phyloP scores from a whole-genome alignment of 2,329 filamentous ascomycete genomes.

The Talaromyces islandicus region DNA sequence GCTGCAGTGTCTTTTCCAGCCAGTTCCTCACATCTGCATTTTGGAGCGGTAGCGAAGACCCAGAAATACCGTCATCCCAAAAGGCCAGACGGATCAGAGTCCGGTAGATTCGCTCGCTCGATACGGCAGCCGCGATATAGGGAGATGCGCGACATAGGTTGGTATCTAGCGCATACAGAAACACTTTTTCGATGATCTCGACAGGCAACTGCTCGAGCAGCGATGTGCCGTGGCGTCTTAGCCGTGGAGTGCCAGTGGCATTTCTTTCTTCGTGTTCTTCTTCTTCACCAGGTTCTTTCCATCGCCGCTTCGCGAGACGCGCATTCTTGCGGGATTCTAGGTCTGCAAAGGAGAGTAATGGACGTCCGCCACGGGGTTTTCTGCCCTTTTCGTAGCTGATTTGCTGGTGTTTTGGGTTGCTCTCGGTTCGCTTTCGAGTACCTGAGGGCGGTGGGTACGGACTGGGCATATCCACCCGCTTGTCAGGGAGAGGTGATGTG shows the following conservation, averaged over 20 bases:
- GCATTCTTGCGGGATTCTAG: constrained; percentile 4
- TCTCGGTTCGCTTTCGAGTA: background rate
- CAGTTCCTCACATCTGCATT: background rate
- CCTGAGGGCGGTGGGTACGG: background rate
- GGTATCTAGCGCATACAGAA: constrained; percentile 42
- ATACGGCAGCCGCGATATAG: constrained; percentile 33
- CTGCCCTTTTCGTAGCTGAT: background rate
- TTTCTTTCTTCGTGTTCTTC: background rate
- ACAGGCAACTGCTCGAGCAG: constrained; percentile 42
- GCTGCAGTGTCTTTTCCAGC: constrained; percentile 18
- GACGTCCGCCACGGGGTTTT: constrained; percentile 3
- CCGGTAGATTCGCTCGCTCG: constrained; percentile 35
- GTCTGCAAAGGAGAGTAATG: constrained; percentile 12
- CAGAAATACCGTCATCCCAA: constrained; percentile 24
- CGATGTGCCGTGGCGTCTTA: constrained; percentile 17
- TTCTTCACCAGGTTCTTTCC: background rate
- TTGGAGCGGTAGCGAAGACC: background rate
- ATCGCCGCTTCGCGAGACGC: background rate
- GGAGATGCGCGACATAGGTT: constrained; percentile 40
- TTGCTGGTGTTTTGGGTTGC: background rate
- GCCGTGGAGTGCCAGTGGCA: background rate
- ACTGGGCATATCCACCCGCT: background rate
- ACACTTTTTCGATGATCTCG: constrained; percentile 50
- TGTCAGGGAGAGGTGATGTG: background rate
- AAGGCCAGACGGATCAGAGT: constrained; percentile 36